A percentile compares a stretch with the other conserved stretches of the same genome.
phyloP scores from a whole-genome alignment of 768 basidiomycete genomes.

The Suillus placidus region DNA sequence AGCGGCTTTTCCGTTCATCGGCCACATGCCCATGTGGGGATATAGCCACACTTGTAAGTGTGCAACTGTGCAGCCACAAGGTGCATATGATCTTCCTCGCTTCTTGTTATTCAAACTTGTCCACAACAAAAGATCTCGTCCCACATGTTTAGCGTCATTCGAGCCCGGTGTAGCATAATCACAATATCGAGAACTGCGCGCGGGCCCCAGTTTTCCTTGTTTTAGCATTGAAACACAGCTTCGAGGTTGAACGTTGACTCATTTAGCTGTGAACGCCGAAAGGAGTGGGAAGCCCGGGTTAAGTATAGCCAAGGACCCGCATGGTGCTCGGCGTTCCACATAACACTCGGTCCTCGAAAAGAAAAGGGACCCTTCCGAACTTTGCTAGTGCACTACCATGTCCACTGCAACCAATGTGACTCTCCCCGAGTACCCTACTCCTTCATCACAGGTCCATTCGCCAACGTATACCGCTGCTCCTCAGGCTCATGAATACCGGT shows the following conservation, averaged over 20 bases:
- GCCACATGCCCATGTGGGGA: background rate
- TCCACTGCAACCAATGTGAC: constrained; percentile 50
- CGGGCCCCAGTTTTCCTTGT: background rate
- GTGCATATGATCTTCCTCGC: background rate
- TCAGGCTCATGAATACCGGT: constrained; percentile 51
- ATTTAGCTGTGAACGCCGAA: constrained; percentile 15
- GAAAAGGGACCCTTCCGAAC: constrained; percentile 1
- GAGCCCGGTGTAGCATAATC: background rate
- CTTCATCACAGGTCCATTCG: constrained; percentile 42
- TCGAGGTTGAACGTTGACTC: background rate
- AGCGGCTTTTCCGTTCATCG: background rate
- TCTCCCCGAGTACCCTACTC: constrained; percentile 51
- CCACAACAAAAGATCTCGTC: background rate
- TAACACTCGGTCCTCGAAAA: constrained; percentile 14
- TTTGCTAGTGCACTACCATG: constrained; percentile 43
- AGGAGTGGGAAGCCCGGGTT: constrained; percentile 37
- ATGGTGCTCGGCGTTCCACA: constrained; percentile 22
- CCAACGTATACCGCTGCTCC: constrained; percentile 60
- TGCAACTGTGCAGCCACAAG: background rate
- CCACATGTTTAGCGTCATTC: background rate
- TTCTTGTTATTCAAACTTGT: background rate
- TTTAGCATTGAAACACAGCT: background rate
- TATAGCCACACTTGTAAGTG: background rate
- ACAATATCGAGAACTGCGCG: background rate
- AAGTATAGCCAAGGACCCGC: constrained; percentile 37